Percentiles rank a stretch among this genome's conserved stretches.
Evolutionary conservation across 2,329 filamentous ascomycete species (phyloP).

Genomic region (Pyrenochaeta sp.): DNA sequence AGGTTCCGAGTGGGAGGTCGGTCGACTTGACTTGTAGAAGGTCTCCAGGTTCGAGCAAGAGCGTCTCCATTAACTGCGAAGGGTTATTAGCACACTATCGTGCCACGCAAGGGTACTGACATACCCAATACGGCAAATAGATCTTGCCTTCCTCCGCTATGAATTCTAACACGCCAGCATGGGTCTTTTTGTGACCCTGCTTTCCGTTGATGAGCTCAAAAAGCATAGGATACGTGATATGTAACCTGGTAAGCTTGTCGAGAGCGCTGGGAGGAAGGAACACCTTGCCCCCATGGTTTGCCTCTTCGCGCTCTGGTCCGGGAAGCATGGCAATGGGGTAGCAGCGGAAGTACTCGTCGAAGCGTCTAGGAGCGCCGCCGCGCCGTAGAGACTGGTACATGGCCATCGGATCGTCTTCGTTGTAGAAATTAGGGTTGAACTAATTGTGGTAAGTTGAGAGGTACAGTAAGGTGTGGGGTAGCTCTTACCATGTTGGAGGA

Average conservation of each 20-base stretch:
- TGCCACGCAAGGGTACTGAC: constrained; percentile 11
- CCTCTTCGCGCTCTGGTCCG: constrained; percentile 83
- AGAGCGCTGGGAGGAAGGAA: constrained; percentile 95
- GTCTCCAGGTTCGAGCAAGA: constrained; percentile 89
- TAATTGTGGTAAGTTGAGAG: constrained; percentile 31
- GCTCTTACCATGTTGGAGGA: constrained; percentile 42
- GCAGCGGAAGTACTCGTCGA: constrained; percentile 98
- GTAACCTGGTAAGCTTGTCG: constrained; percentile 93
- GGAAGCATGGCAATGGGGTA: constrained; percentile 96
- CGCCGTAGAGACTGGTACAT: constrained; percentile 64
- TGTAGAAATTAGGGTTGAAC: constrained; percentile 59
- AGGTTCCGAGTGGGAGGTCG: constrained; percentile 84
- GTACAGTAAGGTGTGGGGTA: constrained; percentile 24
- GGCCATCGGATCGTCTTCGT: constrained; percentile 61
- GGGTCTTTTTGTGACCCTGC: constrained; percentile 85
- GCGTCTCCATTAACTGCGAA: constrained; percentile 86
- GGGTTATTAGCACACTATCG: constrained; percentile 16
- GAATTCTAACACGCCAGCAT: constrained; percentile 96
- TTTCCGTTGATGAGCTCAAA: constrained; percentile 95
- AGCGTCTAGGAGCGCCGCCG: constrained; percentile 71
- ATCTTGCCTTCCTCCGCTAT: constrained; percentile 96
- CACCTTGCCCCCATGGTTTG: constrained; percentile 97
- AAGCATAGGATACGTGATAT: constrained; percentile 96
- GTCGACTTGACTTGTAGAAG: constrained; percentile 95
- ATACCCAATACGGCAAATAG: constrained; percentile 93